Evolutionary conservation across 176 grass and related monocot species (phyloP).

Genomic region (Otatea glauca): DNA sequence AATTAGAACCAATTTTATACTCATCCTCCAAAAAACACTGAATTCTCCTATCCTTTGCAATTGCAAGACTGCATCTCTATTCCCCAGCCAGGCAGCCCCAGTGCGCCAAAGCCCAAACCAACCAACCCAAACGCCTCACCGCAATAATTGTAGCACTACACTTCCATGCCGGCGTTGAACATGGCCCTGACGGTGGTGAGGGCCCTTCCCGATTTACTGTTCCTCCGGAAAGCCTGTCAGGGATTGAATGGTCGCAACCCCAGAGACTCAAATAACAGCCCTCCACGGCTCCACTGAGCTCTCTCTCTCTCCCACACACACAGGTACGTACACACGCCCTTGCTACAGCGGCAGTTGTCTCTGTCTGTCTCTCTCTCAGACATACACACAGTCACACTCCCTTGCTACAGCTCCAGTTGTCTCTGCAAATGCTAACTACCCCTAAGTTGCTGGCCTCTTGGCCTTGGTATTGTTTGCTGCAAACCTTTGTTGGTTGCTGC

Average conservation of each 20-base stretch:
- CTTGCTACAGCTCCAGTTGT: slow-evolving; percentile 25
- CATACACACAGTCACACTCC: background rate
- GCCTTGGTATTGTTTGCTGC: slow-evolving; percentile 35
- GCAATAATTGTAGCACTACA: slow-evolving; percentile 62
- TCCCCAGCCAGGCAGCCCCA: background rate
- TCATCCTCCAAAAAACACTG: background rate
- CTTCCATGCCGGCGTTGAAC: slow-evolving; percentile 48
- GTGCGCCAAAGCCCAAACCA: background rate
- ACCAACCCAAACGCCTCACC: background rate
- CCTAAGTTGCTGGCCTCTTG: slow-evolving; percentile 33
- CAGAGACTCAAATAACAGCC: slow-evolving; percentile 31
- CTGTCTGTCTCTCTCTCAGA: background rate
- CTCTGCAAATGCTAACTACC: slow-evolving; percentile 42
- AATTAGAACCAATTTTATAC: background rate
- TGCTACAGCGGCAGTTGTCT: too few species aligned
- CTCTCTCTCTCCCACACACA: background rate
- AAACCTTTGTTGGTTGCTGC: slow-evolving; percentile 43
- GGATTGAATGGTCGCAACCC: slow-evolving; percentile 55
- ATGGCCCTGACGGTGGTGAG: background rate
- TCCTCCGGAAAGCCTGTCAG: slow-evolving; percentile 50
- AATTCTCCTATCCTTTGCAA: background rate
- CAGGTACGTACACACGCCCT: too few species aligned
- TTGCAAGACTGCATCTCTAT: background rate
- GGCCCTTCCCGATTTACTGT: slow-evolving; percentile 22
- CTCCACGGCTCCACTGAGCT: too few species aligned